A percentile compares a stretch with the other conserved stretches of the same genome.
Evolutionary conservation across 495 filamentous ascomycete species (phyloP).

Genomic region (Echria macrotheca): DNA sequence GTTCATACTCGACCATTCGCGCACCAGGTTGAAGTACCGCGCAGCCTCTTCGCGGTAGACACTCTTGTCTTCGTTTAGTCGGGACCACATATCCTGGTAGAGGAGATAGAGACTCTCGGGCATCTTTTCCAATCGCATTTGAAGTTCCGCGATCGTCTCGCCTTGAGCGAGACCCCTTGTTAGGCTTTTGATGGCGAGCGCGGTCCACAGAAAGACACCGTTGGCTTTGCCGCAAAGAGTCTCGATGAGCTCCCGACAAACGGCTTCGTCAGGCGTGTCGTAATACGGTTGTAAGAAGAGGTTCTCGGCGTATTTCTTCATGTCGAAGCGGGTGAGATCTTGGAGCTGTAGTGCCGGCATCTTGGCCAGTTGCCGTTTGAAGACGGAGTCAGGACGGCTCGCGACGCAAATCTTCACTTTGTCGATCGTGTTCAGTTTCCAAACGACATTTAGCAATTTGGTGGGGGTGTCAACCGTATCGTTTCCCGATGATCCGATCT

Average conservation of each 20-base stretch:
- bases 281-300: slow-evolving; percentile 13
- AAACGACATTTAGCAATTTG: not conserved
- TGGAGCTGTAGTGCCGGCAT: slow-evolving; percentile 21
- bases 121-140: slow-evolving; percentile 17
- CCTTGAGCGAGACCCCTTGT: slow-evolving; percentile 26
- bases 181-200: slow-evolving; percentile 27
- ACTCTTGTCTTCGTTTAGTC: slow-evolving; percentile 10
- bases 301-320: slow-evolving; percentile 22
- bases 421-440: slow-evolving; percentile 6
- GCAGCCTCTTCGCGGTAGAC: slow-evolving; percentile 14
- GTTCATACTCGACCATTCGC: not conserved
- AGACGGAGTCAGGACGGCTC: slow-evolving; percentile 14
- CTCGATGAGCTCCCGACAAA: slow-evolving; percentile 5
- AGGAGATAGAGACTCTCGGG: slow-evolving; percentile 25
- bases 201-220: slow-evolving; percentile 42
- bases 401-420: slow-evolving; percentile 14
- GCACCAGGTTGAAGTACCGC: slow-evolving; percentile 9
- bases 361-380: slow-evolving; percentile 5
- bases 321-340: slow-evolving; percentile 29
- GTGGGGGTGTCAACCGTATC: not conserved
- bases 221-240: slow-evolving; percentile 22
- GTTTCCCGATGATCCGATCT: not conserved
- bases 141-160: slow-evolving; percentile 22
- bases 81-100: slow-evolving; percentile 23
- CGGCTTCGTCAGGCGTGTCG: not conserved